Base-by-base conservation (phyloP, 192 early-diverging fungal species). In the Spinellus fusiger region DNA sequence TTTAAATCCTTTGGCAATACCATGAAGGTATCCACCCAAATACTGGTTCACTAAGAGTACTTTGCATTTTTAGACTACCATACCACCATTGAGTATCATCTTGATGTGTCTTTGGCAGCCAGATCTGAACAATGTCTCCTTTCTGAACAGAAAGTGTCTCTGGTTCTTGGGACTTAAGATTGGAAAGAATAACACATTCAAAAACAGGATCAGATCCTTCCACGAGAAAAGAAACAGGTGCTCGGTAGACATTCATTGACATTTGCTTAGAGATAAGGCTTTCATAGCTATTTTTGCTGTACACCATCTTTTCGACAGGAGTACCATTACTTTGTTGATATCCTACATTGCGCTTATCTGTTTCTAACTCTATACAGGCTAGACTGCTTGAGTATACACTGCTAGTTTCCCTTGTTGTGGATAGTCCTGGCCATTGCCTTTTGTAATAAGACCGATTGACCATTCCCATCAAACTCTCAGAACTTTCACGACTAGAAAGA, bases 81-180 rank as follows among this genome's bases (percentile, higher is more conserved):
- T 53, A 53, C 51, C 51, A 53, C 51, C 51, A 53, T 29, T 53
- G 27, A 29, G 51, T 28, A 31, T 7, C n/a, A 53, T 25, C 8
- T 5, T 20, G 18, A 22, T 20, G 8, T 50, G 13, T 26, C 1
- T 3, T 26, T 9, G 51, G 51, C 12, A 53, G 28, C 51, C 51
- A 53, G n/a, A 53, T 28, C 28, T 53, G 51, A 29, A 53, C 31
- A 8, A 53, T 29, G 8, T 53, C 51, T 12, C 51, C 51, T 28
- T 53, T 29, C 12, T 23, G 22, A 16, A 53, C 13, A 2, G 25
- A 29, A 29, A 53, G 28, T 16, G 25, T 28, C 27, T 53, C 51
- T 1, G 51, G 51, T 3, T 18, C 40, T 12, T 44, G 40, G 8
- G 51, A 53, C n/a, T 53, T 29, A 23, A 29, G n/a, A 29, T 28